A percentile compares a stretch with the other conserved stretches of the same genome.
Evolutionary conservation across 805 yeast species (phyloP).

Genomic region (Candida ipomoeae): DNA sequence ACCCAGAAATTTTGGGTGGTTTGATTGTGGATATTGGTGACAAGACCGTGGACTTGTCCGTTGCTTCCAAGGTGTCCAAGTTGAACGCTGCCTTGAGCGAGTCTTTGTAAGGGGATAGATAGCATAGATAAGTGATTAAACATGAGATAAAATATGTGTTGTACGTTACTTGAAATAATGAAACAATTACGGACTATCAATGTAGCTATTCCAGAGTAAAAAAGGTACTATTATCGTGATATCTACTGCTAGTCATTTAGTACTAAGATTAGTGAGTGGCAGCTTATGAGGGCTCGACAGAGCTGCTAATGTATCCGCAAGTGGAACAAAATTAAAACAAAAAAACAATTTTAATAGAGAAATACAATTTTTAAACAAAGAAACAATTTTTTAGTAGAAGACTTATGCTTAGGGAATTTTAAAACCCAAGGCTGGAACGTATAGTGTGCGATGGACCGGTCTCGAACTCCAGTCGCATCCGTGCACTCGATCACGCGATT

Average conservation of each 20-base stretch:
- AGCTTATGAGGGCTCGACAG: background rate
- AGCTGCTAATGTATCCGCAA: too few relatives aligned
- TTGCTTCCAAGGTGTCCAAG: slow-evolving; percentile 78
- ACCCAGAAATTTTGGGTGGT: slow-evolving; percentile 94
- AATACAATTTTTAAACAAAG: too few relatives aligned
- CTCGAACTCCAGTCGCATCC: background rate
- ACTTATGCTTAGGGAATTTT: background rate
- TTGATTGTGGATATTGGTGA: slow-evolving; percentile 94
- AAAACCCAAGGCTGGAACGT: too few relatives aligned
- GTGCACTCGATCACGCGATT: slow-evolving; percentile 1
- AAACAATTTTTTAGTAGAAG: background rate
- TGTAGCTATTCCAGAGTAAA: background rate
- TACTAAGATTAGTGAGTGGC: background rate
- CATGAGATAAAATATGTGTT: background rate
- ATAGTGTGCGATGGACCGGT: background rate
- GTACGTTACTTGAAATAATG: background rate
- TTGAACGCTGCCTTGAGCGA: slow-evolving; percentile 86
- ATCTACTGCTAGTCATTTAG: too few relatives aligned
- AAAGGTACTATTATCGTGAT: too few relatives aligned
- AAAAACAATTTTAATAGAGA: too few relatives aligned
- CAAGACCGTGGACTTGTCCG: slow-evolving; percentile 90
- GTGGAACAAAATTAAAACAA: too few relatives aligned
- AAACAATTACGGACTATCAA: background rate
- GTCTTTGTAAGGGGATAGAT: slow-evolving; percentile 54
- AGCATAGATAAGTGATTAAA: slow-evolving; percentile 3